These are phyloP conservation scores for Scedosporium dehoogii DNA, from an alignment of 2,329 filamentous ascomycete species.

Conservation along the genomic window DNA sequence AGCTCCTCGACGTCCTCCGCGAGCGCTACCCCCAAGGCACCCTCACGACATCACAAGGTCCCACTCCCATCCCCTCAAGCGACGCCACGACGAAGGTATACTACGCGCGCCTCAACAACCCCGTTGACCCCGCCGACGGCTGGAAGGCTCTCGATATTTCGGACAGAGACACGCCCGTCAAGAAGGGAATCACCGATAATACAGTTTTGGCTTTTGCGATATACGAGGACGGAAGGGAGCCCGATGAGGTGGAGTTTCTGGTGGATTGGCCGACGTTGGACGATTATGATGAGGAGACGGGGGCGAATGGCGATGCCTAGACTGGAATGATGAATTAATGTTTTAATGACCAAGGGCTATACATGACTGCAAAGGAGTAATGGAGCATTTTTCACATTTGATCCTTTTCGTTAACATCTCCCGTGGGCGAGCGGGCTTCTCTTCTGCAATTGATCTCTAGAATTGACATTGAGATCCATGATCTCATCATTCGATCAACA, in stretches of 20 bases:
- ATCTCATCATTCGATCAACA: too few relatives aligned
- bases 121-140: conserved; percentile 34
- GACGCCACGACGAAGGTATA: conserved; percentile 27
- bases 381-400: background rate
- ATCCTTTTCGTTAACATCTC: background rate
- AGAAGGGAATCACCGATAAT: conserved; percentile 35
- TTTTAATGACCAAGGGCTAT: background rate
- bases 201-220: conserved; percentile 37
- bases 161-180: conserved; percentile 27
- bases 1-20: conserved; percentile 47
- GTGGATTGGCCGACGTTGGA: conserved; percentile 37
- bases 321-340: background rate
- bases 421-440: too few relatives aligned
- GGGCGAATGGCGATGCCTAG: conserved; percentile 1
- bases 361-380: background rate
- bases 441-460: background rate
- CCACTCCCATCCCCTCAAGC: conserved; percentile 25
- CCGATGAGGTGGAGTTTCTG: conserved; percentile 29
- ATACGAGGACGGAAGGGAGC: conserved; percentile 28
- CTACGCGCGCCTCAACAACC: conserved; percentile 35
- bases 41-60: conserved; percentile 26
- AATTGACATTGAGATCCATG: background rate
- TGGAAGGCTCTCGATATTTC: conserved; percentile 37
- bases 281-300: conserved; percentile 20
- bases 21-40: conserved; percentile 44